Base-by-base conservation (phyloP, 331 rosid species). In the Quercus phellos region DNA sequence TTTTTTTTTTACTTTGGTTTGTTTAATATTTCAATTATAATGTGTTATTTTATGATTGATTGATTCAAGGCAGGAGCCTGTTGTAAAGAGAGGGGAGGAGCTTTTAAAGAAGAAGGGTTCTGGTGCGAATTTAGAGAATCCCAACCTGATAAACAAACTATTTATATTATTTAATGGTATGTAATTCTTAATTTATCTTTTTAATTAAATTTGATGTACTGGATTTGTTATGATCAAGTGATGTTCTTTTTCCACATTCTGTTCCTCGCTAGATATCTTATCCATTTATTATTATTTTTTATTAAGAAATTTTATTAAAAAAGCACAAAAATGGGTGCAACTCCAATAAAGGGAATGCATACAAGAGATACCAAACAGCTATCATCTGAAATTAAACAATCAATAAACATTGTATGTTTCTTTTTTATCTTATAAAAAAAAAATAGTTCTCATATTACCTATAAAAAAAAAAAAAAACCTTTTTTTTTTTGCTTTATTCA, bases 101-200 rank as follows among this genome's bases (percentile, higher is more conserved):
- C 97, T 94, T 84, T 73, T 94, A 75, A 94, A 93, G 95, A 92
- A 92, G 96, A 94, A 92, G 88, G 97, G 92, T 81, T 76, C 84
- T 77, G 85, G 87, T 64, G 91, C 93, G 76, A 89, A 88, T 85
- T 85, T 94, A 78, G 97, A 94, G 72, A 95, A 92, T 88, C 83
- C 81, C 63, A 84, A 80, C 80, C 90, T 94, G 77, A 85, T 94
- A 79, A 90, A 81, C 86, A 87, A 84, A 78, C 88, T 94, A 18
- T 94, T 90, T 84, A 71, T 85, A 75, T 82, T 94, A 72, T 90
- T 89, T 82, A 94, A 89, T 81, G 99, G 99, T 94, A 94, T 75
- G 90, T 27, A 74, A 27, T 60, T 54, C 38, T 64, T 66, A 67
- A 21, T 30, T 72, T 70, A 46, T 76, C 70, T 81, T 78, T 10